Conservation (phyloP, 352 stramenopile genomes). For the Phytophthora ramorum region DNA sequence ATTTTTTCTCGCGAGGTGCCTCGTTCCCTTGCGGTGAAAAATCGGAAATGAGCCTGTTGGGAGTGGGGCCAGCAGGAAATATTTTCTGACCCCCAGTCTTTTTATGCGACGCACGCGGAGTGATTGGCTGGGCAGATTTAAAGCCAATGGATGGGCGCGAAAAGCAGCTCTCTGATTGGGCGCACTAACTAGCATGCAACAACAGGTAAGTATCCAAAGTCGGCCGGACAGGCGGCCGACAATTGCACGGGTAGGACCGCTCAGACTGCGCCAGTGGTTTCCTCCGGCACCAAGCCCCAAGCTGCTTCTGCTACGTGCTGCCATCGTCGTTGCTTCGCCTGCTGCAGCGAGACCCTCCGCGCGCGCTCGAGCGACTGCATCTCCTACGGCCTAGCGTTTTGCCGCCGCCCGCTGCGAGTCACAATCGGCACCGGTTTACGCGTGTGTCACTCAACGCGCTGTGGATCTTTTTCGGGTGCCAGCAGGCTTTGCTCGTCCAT, state of each 20-base stretch:
- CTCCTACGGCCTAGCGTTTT: too few relatives aligned
- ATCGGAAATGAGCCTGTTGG: conserved; percentile 38
- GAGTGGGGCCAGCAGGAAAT: conserved; percentile 16
- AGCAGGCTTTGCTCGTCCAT: conserved; percentile 1
- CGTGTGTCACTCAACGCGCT: background rate
- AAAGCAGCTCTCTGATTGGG: background rate
- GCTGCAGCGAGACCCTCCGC: too few relatives aligned
- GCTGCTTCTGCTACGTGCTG: background rate
- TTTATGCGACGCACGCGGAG: conserved; percentile 8
- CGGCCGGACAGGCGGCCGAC: conserved; percentile 14
- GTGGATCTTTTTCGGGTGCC: conserved; percentile 14
- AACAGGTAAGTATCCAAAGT: conserved; percentile 25
- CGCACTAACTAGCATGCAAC: conserved; percentile 13
- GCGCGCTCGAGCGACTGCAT: too few relatives aligned
- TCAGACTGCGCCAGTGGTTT: background rate
- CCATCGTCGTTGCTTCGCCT: too few relatives aligned
- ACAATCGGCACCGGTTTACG: conserved; percentile 1
- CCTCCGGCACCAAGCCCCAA: too few relatives aligned
- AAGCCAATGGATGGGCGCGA: conserved; percentile 17
- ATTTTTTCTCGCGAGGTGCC: conserved; percentile 19
- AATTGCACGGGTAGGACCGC: conserved; percentile 2
- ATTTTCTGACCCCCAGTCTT: conserved; percentile 17
- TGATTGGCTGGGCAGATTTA: conserved; percentile 14
- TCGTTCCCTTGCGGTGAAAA: conserved; percentile 20
- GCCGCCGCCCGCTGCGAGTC: background rate